Base-by-base conservation (phyloP, 495 filamentous ascomycete genomes). In the Hypoxylon cercidicola region DNA sequence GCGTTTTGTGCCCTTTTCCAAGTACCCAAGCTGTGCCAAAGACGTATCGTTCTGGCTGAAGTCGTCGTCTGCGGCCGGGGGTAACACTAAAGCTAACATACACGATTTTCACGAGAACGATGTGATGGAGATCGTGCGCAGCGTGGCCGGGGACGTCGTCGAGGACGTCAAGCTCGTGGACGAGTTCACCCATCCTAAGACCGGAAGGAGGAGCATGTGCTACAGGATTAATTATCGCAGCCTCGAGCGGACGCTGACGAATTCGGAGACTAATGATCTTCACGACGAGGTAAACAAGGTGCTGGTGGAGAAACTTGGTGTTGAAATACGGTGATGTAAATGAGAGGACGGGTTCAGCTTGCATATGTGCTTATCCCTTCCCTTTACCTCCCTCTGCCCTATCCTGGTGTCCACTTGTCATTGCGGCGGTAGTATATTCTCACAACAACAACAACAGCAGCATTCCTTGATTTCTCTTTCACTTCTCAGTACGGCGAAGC, bases 1-100 rank as follows among this genome's bases (percentile, higher is more conserved):
- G 56, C 85, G 84, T 25, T 98, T 94, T 75, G 79, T 86, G 55
- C 89, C 91, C 9, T 97, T 97, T 79, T 96, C 92, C 28, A 97
- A 90, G 77, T 83, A 95, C 74, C 95, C 95, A 0, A 85, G 86
- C 10, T 93, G 91, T 74, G 88, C 89, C 68, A 94, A 93, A 76
- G 96, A 98, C 72, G 89, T 97, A 9, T 88, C 94, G 3, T 99
- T 99, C 74, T 99, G 96, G 96, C 76, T 97, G 21, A 81, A 81
- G 15, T 77, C 84, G 12, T 77, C 85, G 0, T 77, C 77, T 13
- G 83, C 82, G 49, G 78, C 86, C 49, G 82, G 85, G 12, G 85
- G 86, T 47, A 82, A 82, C 21, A 74, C 74, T 23, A 55, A 61
- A 15, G 75, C 79, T 15, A 76, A 74, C 25, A 65, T 52, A 12